Conservation (phyloP, 106 monocot genomes). For the Alisma plantagoaquatica region DNA sequence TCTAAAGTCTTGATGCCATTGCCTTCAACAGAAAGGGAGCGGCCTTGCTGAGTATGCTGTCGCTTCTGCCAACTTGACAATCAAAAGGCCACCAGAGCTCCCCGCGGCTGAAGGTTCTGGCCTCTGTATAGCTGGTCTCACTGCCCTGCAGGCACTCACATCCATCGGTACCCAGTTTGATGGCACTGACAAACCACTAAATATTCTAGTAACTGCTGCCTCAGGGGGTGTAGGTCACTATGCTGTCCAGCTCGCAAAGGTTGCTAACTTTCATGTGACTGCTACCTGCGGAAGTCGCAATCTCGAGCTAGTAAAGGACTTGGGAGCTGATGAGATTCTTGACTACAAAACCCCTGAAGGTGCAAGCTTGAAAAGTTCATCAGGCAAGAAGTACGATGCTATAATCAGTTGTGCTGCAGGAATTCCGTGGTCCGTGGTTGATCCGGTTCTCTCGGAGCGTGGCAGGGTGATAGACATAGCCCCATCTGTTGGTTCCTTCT, state of each 20-base stretch:
- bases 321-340: constrained; percentile 18
- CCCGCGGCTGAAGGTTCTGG: constrained; percentile 14
- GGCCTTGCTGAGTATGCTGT: constrained; percentile 18
- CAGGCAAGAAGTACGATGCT: constrained; percentile 9
- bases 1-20: no score
- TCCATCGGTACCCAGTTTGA: constrained; percentile 6
- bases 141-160: constrained; percentile 11
- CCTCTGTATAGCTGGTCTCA: constrained; percentile 3
- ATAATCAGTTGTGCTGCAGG: constrained; percentile 14
- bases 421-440: constrained; percentile 11
- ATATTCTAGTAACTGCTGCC: constrained; percentile 14
- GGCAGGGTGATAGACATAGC: constrained; percentile 12
- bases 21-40: constrained; percentile 15
- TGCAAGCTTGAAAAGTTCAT: constrained; percentile 9
- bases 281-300: constrained; percentile 11
- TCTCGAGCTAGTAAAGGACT: constrained; percentile 10
- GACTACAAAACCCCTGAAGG: constrained; percentile 9
- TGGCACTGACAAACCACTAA: neutral
- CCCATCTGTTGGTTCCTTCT: neutral
- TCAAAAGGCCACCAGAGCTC: constrained; percentile 6
- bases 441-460: neutral
- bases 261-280: constrained; percentile 4
- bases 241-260: constrained; percentile 20
- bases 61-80: neutral
- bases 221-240: constrained; percentile 16